Evolutionary conservation across 2,329 filamentous ascomycete species (phyloP).

Genomic region (Fusarium sp.): DNA sequence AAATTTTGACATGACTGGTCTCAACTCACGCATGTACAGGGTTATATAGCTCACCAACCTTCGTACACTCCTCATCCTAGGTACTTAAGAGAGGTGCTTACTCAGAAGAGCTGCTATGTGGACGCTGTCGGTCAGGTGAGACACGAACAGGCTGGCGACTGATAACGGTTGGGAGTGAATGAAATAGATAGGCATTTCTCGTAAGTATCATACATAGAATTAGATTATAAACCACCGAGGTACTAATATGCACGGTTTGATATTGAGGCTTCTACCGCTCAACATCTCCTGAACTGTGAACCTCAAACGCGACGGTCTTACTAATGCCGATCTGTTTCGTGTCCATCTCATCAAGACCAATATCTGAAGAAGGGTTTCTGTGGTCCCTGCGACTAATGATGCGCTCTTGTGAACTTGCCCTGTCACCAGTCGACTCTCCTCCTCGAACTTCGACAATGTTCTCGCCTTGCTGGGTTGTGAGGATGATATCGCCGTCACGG

Average conservation of each 20-base stretch:
- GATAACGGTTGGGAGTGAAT: neutral
- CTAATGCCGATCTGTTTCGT: conserved; percentile 32
- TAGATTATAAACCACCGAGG: neutral
- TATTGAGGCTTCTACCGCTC: neutral
- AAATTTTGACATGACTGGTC: fast-evolving
- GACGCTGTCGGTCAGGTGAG: neutral
- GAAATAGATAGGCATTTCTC: neutral
- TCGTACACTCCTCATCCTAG: neutral
- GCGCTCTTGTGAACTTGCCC: conserved; percentile 34
- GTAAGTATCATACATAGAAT: neutral
- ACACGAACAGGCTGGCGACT: neutral
- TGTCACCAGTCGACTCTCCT: conserved; percentile 6
- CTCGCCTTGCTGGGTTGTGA: conserved; percentile 34
- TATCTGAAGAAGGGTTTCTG: conserved; percentile 30
- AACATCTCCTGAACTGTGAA: conserved; percentile 18
- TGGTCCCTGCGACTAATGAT: conserved; percentile 31
- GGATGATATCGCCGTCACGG: conserved; percentile 18
- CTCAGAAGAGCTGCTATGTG: neutral
- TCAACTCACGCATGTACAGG: neutral
- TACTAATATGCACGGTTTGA: neutral
- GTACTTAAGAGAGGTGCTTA: neutral
- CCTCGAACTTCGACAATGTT: conserved; percentile 36
- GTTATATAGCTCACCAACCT: neutral
- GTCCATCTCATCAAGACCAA: conserved; percentile 39
- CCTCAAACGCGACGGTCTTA: conserved; percentile 36